Evolutionary conservation across 352 stramenopile genomes (phyloP), one percentile per base, ranked within the genome.

Genomic region (Detonula confervacea): DNA sequence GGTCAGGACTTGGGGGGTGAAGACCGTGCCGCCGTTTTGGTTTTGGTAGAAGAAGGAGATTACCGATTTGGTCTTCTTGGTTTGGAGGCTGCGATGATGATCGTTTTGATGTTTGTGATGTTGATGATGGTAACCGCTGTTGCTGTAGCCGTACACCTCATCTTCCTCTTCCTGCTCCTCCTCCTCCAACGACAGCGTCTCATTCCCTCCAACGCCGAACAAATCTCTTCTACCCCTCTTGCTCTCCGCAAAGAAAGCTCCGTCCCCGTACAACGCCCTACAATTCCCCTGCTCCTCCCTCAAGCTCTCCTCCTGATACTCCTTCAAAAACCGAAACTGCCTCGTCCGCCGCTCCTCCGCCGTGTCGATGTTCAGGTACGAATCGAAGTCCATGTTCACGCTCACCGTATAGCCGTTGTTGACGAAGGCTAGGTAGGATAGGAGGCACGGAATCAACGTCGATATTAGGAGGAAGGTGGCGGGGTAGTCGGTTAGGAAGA

Each of bases 381-480:
- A 68, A 39, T 80, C 71, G 49, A 80, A 80, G 46, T 80, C 71
- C 39, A 80, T 55, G 56, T 80, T 80, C 14, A 80, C 64, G 1
- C n/a, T 52, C 12, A 74, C 37, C 1, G 44, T 69, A 22, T 73
- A 73, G 27, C 55, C 71, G 20, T 73, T 24, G 14, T 46, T 14
- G 37, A 20, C 60, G 47, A 54, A 73, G 1, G 71, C 33, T 1
- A 80, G 11, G n/a, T 52, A 47, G 44, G 46, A 62, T 27, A 80
- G 46, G 1, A 67, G 11, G 2, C 30, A 33, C 16, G 71, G 71
- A 63, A 80, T 56, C 0, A 51, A n/a, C 24, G 67, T 33, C 4
- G 62, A 80, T 9, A 80, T 5, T 20, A 74, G 1, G 16, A 80
- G 62, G 51, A 80, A 80, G 9, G 27, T 3, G 2, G 30, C 22